Base-by-base conservation (phyloP, 169 alveolate genomes). In the Plasmodium knowlesi region DNA sequence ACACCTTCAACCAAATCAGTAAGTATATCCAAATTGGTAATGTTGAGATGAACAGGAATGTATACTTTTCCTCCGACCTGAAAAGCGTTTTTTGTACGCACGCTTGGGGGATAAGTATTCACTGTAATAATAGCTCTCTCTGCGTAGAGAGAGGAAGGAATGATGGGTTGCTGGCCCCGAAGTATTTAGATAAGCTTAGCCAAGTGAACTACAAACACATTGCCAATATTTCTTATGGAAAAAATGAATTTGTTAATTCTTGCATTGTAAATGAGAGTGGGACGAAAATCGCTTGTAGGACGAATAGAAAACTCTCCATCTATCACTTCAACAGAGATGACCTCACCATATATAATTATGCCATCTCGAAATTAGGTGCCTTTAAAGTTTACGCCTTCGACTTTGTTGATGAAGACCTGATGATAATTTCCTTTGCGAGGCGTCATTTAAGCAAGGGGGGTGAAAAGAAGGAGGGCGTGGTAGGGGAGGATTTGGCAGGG, bases 271-370 rank as follows among this genome's bases (percentile, higher is more conserved):
- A 79, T 22, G 82, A 79, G 8, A 53, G n/a, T n/a, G 61, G 39
- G 50, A 79, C 53, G 30, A 89, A 61, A 67, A 79, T 89, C 19
- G 94, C 79, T 3, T 89, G 94, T 9, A 5, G 39, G 16, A 89
- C 94, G 28, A 89, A 89, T 57, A 89, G 25, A 46, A 78, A 89
- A 3, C 82, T 89, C 30, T 71, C 84, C 30, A 12, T 89, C 28
- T 89, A 89, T 67, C 53, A 78, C 50, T 89, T 78, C 37, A 57
- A 53, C 16, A 41, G 61, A 41, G 74, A 57, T 0, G 46, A 34
- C n/a, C 37, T 80, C n/a, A 34, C 28, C 6, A 57, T 89, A 6
- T 89, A 19, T 39, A 89, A 89, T 32, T 89, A 79, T 41, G 94
- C 79, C 32, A 1, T 89, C 1, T 43, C 94, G 1, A 80, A 61